Percentiles rank a stretch among this genome's conserved stretches.
Conservation (phyloP, 257 asterid genomes). For the Parsonsia alboflavescens region DNA sequence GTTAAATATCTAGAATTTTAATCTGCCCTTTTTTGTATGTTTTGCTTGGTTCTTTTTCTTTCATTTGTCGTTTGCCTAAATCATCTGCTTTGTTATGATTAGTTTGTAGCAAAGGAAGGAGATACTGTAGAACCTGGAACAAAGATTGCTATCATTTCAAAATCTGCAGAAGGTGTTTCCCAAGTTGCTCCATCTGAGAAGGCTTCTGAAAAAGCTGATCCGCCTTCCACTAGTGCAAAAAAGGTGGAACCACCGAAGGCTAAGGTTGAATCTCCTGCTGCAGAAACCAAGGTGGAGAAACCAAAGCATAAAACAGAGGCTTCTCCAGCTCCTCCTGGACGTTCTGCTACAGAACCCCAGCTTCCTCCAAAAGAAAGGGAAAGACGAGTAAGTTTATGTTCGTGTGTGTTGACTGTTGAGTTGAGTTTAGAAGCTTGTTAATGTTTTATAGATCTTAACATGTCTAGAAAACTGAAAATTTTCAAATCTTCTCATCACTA, state of each 20-base stretch:
- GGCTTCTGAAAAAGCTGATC: conserved; percentile 51
- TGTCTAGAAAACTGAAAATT: not conserved
- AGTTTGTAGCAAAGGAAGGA: conserved; percentile 91
- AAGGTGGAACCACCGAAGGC: conserved; percentile 52
- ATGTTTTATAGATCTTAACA: not conserved
- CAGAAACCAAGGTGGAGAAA: conserved; percentile 34
- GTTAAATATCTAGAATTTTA: conserved; percentile 26
- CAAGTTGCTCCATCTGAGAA: conserved; percentile 84
- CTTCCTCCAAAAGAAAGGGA: conserved; percentile 97
- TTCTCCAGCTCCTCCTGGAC: conserved; percentile 53
- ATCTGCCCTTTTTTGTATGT: not conserved
- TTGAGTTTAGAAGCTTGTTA: not conserved
- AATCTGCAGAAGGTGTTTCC: conserved; percentile 74
- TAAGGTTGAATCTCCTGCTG: conserved; percentile 49
- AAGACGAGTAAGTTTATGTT: conserved; percentile 59
- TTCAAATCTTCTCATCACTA: conserved; percentile 12
- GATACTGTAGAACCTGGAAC: conserved; percentile 95
- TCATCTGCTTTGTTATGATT: conserved; percentile 10
- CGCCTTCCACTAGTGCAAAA: conserved; percentile 53
- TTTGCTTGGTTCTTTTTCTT: conserved; percentile 11
- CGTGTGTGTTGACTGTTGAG: not conserved
- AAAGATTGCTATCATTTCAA: conserved; percentile 82
- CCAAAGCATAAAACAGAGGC: conserved; percentile 51
- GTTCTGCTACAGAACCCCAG: conserved; percentile 79
- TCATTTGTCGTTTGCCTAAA: conserved; percentile 8